These are phyloP conservation scores for Eucalyptus pauciflora DNA, from an alignment of 345 rosid genomes.

Conservation along the genomic window DNA sequence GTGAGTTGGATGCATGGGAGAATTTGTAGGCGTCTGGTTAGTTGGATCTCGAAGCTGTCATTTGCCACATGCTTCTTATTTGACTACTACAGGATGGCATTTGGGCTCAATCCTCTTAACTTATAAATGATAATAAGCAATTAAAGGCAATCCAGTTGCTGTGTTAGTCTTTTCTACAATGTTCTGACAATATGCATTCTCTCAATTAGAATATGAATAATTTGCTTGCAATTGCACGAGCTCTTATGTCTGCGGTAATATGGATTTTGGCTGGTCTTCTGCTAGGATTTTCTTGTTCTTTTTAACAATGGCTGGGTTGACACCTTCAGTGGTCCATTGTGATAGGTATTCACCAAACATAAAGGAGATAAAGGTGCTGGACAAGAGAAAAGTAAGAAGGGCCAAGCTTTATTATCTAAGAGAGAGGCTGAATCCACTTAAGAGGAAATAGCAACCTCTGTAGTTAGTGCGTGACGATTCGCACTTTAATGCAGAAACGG, in stretches of 20 bases:
- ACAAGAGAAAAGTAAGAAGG: constrained; percentile 91
- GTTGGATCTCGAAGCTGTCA: not conserved
- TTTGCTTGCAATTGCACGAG: not conserved
- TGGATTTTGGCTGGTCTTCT: not conserved
- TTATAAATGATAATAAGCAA: not conserved
- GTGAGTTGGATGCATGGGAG: not conserved
- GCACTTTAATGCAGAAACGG: not conserved
- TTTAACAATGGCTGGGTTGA: not conserved
- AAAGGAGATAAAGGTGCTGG: constrained; percentile 89
- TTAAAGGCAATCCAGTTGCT: not conserved
- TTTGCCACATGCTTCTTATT: not conserved
- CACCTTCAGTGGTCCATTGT: not conserved
- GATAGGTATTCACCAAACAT: constrained; percentile 91
- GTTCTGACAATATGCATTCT: not conserved
- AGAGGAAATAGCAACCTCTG: constrained; percentile 18
- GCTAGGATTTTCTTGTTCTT: not conserved
- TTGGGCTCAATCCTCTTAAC: not conserved
- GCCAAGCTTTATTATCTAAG: constrained; percentile 93
- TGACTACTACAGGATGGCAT: not conserved
- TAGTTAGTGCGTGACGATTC: not conserved
- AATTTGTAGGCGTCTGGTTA: not conserved
- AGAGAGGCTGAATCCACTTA: constrained; percentile 92
- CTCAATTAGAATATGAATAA: not conserved
- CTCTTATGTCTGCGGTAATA: not conserved
- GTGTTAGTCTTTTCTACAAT: not conserved